A percentile compares a stretch with the other conserved stretches of the same genome.
Conservation (phyloP, 1,139 yeast genomes). For the Magnusiomyces fungicola region DNA sequence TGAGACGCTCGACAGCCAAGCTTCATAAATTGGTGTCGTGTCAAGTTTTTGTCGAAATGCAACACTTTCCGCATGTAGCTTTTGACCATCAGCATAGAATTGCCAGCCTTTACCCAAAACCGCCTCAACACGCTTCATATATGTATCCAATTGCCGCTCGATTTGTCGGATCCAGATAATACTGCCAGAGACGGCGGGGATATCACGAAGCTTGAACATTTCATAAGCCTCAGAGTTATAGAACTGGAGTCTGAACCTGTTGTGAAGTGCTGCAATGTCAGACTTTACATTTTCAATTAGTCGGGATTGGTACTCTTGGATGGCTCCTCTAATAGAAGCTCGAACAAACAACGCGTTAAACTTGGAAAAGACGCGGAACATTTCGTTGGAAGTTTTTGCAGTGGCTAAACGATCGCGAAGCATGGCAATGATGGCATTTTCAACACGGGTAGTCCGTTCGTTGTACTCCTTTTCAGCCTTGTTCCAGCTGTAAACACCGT, state of each 20-base stretch:
- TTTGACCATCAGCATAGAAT: constrained; percentile 64
- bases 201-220: constrained; percentile 36
- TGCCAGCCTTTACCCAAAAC: constrained; percentile 71
- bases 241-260: constrained; percentile 33
- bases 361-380: constrained; percentile 44
- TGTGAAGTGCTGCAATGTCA: constrained; percentile 41
- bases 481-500: constrained; percentile 36
- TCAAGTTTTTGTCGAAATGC: constrained; percentile 43
- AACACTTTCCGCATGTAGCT: constrained; percentile 46
- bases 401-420: constrained; percentile 37
- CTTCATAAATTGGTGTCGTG: constrained; percentile 36
- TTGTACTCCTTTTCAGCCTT: constrained; percentile 37
- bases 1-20: constrained; percentile 39
- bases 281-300: constrained; percentile 41
- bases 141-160: constrained; percentile 36
- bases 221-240: constrained; percentile 32
- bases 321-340: constrained; percentile 46
- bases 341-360: constrained; percentile 43
- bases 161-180: constrained; percentile 48
- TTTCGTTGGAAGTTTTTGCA: constrained; percentile 40
- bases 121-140: constrained; percentile 40
- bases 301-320: constrained; percentile 49
- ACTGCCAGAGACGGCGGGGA: constrained; percentile 43
- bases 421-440: constrained; percentile 38
- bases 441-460: constrained; percentile 40